Base-by-base conservation (phyloP, 2,329 filamentous ascomycete genomes). In the Fusarium torreyae region DNA sequence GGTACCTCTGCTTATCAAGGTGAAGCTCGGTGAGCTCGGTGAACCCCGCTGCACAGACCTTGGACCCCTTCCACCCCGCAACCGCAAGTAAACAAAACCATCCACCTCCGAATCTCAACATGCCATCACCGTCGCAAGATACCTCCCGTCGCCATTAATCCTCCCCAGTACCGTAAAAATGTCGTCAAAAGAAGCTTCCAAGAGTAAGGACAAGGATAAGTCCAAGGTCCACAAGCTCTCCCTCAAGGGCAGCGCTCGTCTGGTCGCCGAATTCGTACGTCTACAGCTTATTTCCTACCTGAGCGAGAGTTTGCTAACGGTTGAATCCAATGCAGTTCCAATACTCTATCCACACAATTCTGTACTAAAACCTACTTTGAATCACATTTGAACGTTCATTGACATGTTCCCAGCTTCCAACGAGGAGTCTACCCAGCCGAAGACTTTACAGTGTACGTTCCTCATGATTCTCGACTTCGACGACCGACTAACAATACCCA, bases 291-390 rank as follows among this genome's bases (percentile, higher is more conserved):
- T 46, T 28, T 20, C 14, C 39, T 39, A 40, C 34, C 8, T 46
- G 49, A 42, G 44, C 20, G 52, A 57, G 14, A 17, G 31, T 15
- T 54, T 49, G 56, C 74, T 76, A 68, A 75, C 52, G n/a, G 26
- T 45, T 14, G 17, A 2, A 22, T 17, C 45, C 39, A 20, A 31
- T 52, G 9, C 75, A 92, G 89, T 99, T 99, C 78, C 94, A 99
- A 85, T 99, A 97, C 81, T 98, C 94, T 2, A 98, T 98, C 78
- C 96, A 99, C 77, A 97, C 94, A 1, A 98, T 99, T 62, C 86
- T 99, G 89, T 96, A 86, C 44, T 38, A 28, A 7, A 58, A 31
- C 5, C 7, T 20, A 6, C 18, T 2, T n/a, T 34, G 7, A 3
- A 7, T n/a, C 3, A 18, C 24, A 24, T 7, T 0, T 13, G 9